These are phyloP conservation scores for Flaveria robusta DNA, from an alignment of 129 eudicot species.

Conservation along the genomic window DNA sequence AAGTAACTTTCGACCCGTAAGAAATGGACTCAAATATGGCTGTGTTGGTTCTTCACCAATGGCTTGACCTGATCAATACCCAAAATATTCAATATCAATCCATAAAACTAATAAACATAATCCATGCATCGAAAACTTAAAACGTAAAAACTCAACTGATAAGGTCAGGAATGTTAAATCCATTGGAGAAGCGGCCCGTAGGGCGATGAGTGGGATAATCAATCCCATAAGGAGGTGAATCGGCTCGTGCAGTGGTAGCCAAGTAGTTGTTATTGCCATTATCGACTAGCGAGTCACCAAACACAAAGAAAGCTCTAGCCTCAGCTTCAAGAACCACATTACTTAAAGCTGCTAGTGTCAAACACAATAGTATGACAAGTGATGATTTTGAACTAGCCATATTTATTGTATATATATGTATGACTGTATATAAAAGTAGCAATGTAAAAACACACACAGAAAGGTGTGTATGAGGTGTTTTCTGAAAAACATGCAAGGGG, in stretches of 20 bases:
- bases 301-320: conserved; percentile 58
- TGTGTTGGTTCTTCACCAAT: conserved; percentile 53
- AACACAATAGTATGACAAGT: conserved; percentile 21
- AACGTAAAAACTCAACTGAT: conserved; percentile 49
- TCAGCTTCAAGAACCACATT: conserved; percentile 30
- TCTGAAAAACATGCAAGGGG: conserved; percentile 28
- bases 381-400: conserved; percentile 32
- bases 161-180: conserved; percentile 53
- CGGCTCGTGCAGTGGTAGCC: conserved; percentile 60
- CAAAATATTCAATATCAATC: background rate
- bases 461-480: conserved; percentile 15
- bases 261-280: conserved; percentile 59
- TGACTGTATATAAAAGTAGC: conserved; percentile 6
- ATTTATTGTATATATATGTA: background rate
- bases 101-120: background rate
- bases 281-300: conserved; percentile 62
- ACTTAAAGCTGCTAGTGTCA: conserved; percentile 15
- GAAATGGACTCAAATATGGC: conserved; percentile 56
- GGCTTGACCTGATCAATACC: conserved; percentile 41
- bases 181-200: conserved; percentile 63
- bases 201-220: conserved; percentile 52
- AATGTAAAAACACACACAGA: conserved; percentile 29
- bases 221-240: conserved; percentile 54
- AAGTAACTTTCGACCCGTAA: conserved; percentile 48
- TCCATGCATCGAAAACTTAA: background rate